A percentile compares a stretch with the other conserved stretches of the same genome.
These are phyloP conservation scores for Ustilago bromivora DNA, from an alignment of 1,284 basidiomycete genomes.

Conservation along the genomic window DNA sequence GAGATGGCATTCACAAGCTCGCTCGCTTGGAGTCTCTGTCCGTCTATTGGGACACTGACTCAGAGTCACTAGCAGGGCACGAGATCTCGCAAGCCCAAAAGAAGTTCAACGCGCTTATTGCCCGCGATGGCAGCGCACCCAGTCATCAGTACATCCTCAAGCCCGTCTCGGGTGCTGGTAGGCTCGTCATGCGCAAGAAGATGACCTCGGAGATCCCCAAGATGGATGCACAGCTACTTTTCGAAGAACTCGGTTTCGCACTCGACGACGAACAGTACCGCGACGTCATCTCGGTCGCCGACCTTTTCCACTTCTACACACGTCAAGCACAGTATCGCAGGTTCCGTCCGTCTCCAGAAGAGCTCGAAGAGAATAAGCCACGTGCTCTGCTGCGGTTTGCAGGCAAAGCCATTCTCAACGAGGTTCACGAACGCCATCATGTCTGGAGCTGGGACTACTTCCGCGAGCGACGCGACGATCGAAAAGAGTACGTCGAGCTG, in stretches of 20 bases:
- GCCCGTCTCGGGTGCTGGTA: constrained; percentile 94
- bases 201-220: constrained; percentile 79
- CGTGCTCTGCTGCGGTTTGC: constrained; percentile 86
- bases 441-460: constrained; percentile 96
- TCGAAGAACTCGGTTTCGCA: constrained; percentile 93
- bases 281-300: constrained; percentile 90
- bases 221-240: constrained; percentile 88
- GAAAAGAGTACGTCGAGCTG: constrained; percentile 83
- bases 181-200: constrained; percentile 81
- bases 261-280: constrained; percentile 96
- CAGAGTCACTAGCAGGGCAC: constrained; percentile 80
- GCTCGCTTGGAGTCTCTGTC: constrained; percentile 88
- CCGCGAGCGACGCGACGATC: constrained; percentile 86
- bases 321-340: constrained; percentile 80
- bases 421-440: constrained; percentile 84
- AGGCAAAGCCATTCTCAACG: constrained; percentile 82
- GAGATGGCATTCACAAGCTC: constrained; percentile 91
- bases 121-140: constrained; percentile 51
- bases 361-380: constrained; percentile 77
- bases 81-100: constrained; percentile 77
- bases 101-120: constrained; percentile 80
- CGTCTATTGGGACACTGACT: constrained; percentile 96
- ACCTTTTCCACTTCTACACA: constrained; percentile 97
- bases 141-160: constrained; percentile 93
- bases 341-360: constrained; percentile 78